Conservation (phyloP, 345 rosid species). For the Capsella bursapastoris region DNA sequence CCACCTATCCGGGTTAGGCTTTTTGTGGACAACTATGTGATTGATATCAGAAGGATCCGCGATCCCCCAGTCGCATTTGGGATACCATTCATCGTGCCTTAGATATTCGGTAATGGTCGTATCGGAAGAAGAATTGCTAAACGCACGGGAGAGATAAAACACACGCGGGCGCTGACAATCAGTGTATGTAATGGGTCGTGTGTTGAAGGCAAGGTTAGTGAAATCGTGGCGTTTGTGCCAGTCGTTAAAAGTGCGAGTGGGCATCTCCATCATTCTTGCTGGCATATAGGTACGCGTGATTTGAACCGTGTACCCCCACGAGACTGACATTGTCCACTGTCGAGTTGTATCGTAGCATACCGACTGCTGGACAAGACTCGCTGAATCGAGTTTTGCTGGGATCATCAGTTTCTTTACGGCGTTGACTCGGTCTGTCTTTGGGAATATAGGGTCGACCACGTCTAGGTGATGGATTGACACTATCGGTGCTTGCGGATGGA, state of each 20-base stretch:
- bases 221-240: slow-evolving; percentile 59
- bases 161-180: slow-evolving; percentile 61
- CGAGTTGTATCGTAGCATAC: slow-evolving; percentile 61
- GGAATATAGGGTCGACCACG: slow-evolving; percentile 67
- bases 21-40: slow-evolving; percentile 51
- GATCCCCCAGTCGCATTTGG: slow-evolving; percentile 56
- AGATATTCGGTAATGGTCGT: slow-evolving; percentile 53
- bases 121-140: slow-evolving; percentile 24
- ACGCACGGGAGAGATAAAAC: slow-evolving; percentile 49
- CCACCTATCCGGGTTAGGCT: slow-evolving; percentile 57
- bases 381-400: slow-evolving; percentile 65
- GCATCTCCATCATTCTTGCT: slow-evolving; percentile 61
- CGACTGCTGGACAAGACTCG: slow-evolving; percentile 70
- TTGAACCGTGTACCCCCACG: slow-evolving; percentile 82
- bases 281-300: slow-evolving; percentile 55
- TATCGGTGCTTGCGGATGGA: slow-evolving; percentile 73
- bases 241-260: slow-evolving; percentile 60
- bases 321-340: slow-evolving; percentile 71
- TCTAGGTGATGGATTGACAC: slow-evolving; percentile 79
- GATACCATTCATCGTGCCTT: slow-evolving; percentile 24
- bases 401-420: slow-evolving; percentile 51
- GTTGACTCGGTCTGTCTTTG: slow-evolving; percentile 43
- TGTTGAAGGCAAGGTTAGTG: slow-evolving; percentile 54
- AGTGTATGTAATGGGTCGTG: slow-evolving; percentile 52
- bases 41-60: slow-evolving; percentile 46